These are phyloP conservation scores for Copromyces sp. DNA, from an alignment of 495 filamentous ascomycete species.

Conservation along the genomic window DNA sequence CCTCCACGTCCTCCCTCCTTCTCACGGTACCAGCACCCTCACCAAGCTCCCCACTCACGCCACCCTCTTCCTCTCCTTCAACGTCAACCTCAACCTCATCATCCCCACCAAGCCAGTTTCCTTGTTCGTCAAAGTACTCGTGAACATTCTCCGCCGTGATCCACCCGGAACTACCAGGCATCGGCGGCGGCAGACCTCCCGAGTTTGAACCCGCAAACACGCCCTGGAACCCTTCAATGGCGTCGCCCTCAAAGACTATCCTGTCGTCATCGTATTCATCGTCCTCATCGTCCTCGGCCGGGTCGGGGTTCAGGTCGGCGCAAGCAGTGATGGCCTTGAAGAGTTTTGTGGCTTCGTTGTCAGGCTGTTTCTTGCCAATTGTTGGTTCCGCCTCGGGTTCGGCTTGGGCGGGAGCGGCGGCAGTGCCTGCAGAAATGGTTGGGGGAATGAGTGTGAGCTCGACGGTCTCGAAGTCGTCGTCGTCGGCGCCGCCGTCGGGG, in stretches of 20 bases:
- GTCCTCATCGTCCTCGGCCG: constrained; percentile 34
- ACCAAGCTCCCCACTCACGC: constrained; percentile 31
- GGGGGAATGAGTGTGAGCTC: constrained; percentile 65
- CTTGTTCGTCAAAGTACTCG: constrained; percentile 53
- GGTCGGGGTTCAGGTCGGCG: constrained; percentile 83
- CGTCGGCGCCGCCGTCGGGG: constrained; percentile 42
- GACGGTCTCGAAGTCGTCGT: constrained; percentile 59
- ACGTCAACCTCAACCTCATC: background rate
- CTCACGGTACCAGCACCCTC: constrained; percentile 35
- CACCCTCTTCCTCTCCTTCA: constrained; percentile 11
- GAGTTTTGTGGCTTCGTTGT: constrained; percentile 36
- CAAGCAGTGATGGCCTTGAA: constrained; percentile 78
- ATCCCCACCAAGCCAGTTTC: constrained; percentile 42
- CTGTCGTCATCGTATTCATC: constrained; percentile 43
- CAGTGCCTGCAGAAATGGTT: constrained; percentile 2
- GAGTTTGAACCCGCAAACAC: constrained; percentile 31
- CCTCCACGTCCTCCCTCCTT: constrained; percentile 28
- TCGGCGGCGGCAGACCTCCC: constrained; percentile 58
- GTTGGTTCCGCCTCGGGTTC: constrained; percentile 12
- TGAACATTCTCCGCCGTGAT: constrained; percentile 93
- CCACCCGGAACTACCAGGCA: constrained; percentile 85
- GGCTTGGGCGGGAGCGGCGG: constrained; percentile 13
- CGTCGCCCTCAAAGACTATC: constrained; percentile 49
- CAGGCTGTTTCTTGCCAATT: constrained; percentile 3
- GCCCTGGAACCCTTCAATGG: constrained; percentile 37